phyloP scores from a whole-genome alignment of 768 basidiomycete species.

The Termitomyces sp. region DNA sequence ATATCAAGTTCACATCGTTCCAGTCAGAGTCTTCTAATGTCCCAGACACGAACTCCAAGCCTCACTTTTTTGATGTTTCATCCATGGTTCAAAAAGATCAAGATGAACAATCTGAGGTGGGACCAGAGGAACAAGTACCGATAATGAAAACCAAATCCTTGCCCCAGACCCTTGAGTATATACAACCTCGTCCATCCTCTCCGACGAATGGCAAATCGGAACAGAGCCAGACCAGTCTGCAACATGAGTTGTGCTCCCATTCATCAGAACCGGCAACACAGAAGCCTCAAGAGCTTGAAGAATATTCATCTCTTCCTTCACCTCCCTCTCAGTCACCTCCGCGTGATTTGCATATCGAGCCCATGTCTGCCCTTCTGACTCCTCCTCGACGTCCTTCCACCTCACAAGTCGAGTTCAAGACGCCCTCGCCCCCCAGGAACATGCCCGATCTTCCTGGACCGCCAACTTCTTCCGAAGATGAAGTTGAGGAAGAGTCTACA shows the following conservation, averaged over 20 bases:
- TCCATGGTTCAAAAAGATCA: neutral
- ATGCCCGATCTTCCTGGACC: slow-evolving; percentile 66
- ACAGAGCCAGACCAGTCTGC: slow-evolving; percentile 13
- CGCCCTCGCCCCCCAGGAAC: slow-evolving; percentile 56
- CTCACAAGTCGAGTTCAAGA: slow-evolving; percentile 47
- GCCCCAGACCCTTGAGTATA: slow-evolving; percentile 3
- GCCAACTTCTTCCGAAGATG: slow-evolving; percentile 53
- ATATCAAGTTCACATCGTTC: neutral
- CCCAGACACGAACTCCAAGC: neutral
- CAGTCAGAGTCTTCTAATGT: neutral
- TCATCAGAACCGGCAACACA: neutral
- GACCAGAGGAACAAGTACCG: slow-evolving; percentile 20
- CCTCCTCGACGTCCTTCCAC: slow-evolving; percentile 40
- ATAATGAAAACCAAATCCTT: slow-evolving; percentile 12
- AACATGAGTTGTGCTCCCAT: neutral
- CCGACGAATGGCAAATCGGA: neutral
- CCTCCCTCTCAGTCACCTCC: slow-evolving; percentile 22
- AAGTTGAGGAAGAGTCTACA: slow-evolving; percentile 19
- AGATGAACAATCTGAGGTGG: slow-evolving; percentile 1
- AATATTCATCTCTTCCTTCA: slow-evolving; percentile 24
- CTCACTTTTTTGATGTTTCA: neutral
- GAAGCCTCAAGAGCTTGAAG: slow-evolving; percentile 1
- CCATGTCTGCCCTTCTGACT: slow-evolving; percentile 28
- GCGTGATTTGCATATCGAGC: slow-evolving; percentile 8
- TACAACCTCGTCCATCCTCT: slow-evolving; percentile 9